Conservation (phyloP, 208 protist genomes). For the Leishmania martiniquensis region DNA sequence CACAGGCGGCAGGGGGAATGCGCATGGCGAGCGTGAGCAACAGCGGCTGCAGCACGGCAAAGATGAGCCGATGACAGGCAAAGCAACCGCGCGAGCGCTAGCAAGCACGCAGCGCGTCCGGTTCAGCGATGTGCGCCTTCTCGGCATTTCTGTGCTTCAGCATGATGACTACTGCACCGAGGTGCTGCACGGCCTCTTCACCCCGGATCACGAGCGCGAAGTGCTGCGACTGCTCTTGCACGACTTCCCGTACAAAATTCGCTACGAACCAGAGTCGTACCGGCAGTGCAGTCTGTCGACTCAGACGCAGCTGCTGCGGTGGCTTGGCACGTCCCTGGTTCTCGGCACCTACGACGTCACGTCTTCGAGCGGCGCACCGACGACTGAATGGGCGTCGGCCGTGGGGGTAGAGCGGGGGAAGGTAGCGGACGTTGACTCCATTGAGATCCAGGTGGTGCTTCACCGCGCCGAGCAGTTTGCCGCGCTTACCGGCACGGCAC, state of each 20-base stretch:
- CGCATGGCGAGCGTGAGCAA: background rate
- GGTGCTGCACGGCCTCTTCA: conserved; percentile 46
- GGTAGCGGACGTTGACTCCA: conserved; percentile 37
- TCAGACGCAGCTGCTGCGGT: conserved; percentile 71
- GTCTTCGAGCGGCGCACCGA: conserved; percentile 10
- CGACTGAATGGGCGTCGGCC: conserved; percentile 10
- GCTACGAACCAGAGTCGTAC: conserved; percentile 56
- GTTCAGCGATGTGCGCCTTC: conserved; percentile 76
- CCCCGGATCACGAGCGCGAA: conserved; percentile 63
- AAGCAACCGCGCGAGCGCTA: background rate
- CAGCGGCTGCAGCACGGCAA: background rate
- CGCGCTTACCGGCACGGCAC: conserved; percentile 26
- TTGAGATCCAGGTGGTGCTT: conserved; percentile 63
- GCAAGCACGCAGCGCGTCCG: conserved; percentile 36
- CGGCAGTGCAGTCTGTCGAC: conserved; percentile 39
- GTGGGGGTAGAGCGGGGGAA: background rate
- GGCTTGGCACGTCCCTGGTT: conserved; percentile 72
- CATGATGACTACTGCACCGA: conserved; percentile 47
- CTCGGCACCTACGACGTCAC: conserved; percentile 54
- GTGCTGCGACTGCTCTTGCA: conserved; percentile 57
- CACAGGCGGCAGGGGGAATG: background rate
- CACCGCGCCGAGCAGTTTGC: conserved; percentile 59
- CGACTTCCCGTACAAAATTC: conserved; percentile 60
- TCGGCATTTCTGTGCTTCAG: conserved; percentile 62
- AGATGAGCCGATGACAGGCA: background rate